phyloP scores from a whole-genome alignment of 371 early-diverging fungal genomes.

The Capniomyces stellatus region DNA sequence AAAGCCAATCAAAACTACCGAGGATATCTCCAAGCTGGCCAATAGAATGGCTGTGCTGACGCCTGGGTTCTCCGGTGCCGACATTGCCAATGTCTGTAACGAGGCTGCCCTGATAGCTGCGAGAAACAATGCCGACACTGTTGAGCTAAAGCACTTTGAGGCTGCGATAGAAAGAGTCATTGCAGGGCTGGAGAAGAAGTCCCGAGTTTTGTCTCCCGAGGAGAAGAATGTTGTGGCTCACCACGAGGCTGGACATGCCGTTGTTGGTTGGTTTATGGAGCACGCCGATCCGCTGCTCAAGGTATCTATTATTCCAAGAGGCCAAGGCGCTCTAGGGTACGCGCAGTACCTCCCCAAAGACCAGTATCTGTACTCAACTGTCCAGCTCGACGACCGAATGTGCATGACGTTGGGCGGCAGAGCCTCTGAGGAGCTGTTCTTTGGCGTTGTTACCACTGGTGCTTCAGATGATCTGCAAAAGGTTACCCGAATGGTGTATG shows the following conservation, averaged over 20 bases:
- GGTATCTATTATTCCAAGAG: conserved; percentile 96
- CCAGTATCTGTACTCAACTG: conserved; percentile 80
- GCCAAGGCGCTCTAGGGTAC: conserved; percentile 89
- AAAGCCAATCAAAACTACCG: conserved; percentile 75
- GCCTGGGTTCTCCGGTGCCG: conserved; percentile 95
- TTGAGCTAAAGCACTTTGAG: conserved; percentile 82
- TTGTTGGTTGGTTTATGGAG: conserved; percentile 94
- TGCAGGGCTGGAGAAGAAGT: conserved; percentile 94
- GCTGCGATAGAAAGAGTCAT: conserved; percentile 95
- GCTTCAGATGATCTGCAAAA: conserved; percentile 90
- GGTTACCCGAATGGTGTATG: conserved; percentile 94
- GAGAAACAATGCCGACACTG: conserved; percentile 52
- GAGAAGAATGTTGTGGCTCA: conserved; percentile 98
- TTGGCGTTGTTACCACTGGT: conserved; percentile 74
- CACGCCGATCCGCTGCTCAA: conserved; percentile 92
- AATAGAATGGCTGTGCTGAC: conserved; percentile 82
- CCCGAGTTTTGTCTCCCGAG: conserved; percentile 83
- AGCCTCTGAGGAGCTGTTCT: conserved; percentile 87
- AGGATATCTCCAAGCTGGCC: conserved; percentile 56
- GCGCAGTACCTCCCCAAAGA: conserved; percentile 98
- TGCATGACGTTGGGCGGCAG: conserved; percentile 96
- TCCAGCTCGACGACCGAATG: conserved; percentile 90
- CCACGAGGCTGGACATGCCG: conserved; percentile 98
- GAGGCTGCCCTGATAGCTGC: conserved; percentile 98
- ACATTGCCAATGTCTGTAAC: conserved; percentile 96